phyloP scores from a whole-genome alignment of 2,329 filamentous ascomycete genomes.

The Colletotrichum liaoningense region DNA sequence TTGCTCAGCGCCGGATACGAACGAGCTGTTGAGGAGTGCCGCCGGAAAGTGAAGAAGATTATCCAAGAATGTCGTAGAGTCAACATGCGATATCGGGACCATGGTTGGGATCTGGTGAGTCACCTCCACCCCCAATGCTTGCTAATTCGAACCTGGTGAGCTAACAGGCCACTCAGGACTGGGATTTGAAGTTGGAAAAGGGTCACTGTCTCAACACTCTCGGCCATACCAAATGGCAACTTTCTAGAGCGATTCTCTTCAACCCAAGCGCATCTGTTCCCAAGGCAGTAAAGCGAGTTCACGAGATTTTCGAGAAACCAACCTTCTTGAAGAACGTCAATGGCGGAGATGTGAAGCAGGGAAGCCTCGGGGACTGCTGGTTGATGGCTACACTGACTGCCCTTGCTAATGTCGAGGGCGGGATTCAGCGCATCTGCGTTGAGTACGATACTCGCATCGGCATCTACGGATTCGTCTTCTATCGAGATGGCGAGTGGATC shows the following conservation, averaged over 20 bases:
- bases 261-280: constrained; percentile 67
- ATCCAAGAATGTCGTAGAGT: constrained; percentile 75
- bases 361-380: constrained; percentile 84
- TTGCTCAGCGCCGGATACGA: constrained; percentile 71
- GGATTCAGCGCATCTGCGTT: constrained; percentile 81
- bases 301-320: constrained; percentile 81
- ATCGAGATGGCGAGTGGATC: constrained; percentile 90
- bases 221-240: constrained; percentile 62
- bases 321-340: constrained; percentile 75
- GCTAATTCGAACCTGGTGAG: not conserved
- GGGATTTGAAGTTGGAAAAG: constrained; percentile 75
- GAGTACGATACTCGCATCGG: constrained; percentile 79
- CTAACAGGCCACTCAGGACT: constrained; percentile 56
- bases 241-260: constrained; percentile 56
- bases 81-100: constrained; percentile 83
- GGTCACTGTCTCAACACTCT: constrained; percentile 67
- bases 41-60: constrained; percentile 70
- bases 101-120: constrained; percentile 68
- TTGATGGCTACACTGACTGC: constrained; percentile 83
- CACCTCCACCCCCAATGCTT: not conserved
- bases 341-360: constrained; percentile 82
- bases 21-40: constrained; percentile 72
- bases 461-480: constrained; percentile 92
- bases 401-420: constrained; percentile 76
- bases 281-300: constrained; percentile 78